These are phyloP conservation scores for Pseudoscleropodium purum DNA, from an alignment of 225 moss, liverwort and hornwort genomes.

Conservation along the genomic window DNA sequence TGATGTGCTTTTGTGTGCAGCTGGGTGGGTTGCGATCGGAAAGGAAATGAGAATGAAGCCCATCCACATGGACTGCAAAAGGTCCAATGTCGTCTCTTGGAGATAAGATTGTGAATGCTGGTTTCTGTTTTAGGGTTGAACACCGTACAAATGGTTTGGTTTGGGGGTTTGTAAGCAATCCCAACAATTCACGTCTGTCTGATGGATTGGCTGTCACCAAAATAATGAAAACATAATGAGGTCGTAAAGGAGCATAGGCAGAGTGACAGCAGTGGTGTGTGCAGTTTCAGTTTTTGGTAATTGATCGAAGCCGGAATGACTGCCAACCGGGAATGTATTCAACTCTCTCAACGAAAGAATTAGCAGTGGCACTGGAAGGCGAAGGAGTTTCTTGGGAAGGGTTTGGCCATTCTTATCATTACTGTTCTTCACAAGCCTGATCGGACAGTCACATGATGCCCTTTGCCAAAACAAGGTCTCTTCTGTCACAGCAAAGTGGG, in stretches of 20 bases:
- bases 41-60: background rate
- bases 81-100: background rate
- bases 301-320: background rate
- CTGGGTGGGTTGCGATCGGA: background rate
- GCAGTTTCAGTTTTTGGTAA: slow-evolving; percentile 49
- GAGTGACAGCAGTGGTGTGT: background rate
- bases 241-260: background rate
- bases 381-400: background rate
- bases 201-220: background rate
- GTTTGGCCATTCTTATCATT: background rate
- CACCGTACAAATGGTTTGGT: background rate
- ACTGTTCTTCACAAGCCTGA: background rate
- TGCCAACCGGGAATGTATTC: slow-evolving; percentile 41
- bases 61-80: background rate
- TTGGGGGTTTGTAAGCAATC: background rate
- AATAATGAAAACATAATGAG: background rate
- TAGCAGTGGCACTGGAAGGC: background rate
- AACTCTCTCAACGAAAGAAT: background rate
- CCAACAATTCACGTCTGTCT: background rate
- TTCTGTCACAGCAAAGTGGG: background rate
- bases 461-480: background rate
- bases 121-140: background rate
- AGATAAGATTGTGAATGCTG: background rate
- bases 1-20: background rate
- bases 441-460: background rate